phyloP scores from a whole-genome alignment of 83 land plant species.

The Larix sibirica region DNA sequence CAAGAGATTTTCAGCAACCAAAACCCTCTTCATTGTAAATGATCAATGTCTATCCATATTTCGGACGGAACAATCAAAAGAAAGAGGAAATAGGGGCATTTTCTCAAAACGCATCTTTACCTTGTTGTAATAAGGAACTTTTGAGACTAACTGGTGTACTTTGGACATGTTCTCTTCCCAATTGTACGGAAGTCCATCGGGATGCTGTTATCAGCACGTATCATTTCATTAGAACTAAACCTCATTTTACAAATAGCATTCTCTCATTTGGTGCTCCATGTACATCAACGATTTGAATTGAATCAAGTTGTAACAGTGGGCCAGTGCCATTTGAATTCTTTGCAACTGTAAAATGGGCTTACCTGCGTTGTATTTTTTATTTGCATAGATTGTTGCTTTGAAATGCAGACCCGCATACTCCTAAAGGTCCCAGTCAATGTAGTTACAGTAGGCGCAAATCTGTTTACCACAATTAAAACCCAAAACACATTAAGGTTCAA shows the following conservation, averaged over 20 bases:
- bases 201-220: conserved; percentile 37
- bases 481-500: not conserved
- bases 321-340: not conserved
- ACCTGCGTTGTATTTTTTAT: conserved; percentile 53
- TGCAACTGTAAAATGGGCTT: not conserved
- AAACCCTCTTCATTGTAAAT: no score
- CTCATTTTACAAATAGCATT: not conserved
- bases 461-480: conserved; percentile 11
- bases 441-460: conserved; percentile 76
- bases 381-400: conserved; percentile 72
- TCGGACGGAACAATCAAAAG: no score
- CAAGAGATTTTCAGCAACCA: not conserved
- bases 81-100: no score
- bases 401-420: conserved; percentile 66
- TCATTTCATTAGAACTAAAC: not conserved
- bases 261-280: not conserved
- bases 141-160: conserved; percentile 64
- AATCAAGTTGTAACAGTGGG: not conserved
- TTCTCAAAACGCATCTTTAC: conserved; percentile 28
- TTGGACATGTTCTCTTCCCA: conserved; percentile 63
- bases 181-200: conserved; percentile 51
- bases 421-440: conserved; percentile 77
- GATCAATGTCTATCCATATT: no score
- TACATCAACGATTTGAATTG: not conserved
- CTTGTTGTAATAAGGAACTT: conserved; percentile 61